Percentiles rank a stretch among this genome's conserved stretches.
phyloP scores from a whole-genome alignment of 805 yeast species.

The Candida pini region DNA sequence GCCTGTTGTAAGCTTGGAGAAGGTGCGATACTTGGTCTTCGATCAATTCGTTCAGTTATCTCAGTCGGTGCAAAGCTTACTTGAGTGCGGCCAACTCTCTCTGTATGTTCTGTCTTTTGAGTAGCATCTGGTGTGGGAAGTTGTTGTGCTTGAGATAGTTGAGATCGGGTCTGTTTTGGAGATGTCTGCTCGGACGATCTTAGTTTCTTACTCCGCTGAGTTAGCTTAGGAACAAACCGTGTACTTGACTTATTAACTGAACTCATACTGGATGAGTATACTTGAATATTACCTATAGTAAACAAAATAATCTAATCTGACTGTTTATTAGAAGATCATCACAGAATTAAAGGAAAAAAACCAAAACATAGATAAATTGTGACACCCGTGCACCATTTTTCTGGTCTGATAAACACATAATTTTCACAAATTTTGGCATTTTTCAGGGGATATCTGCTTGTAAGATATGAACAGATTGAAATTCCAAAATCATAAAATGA shows the following conservation, averaged over 20 bases:
- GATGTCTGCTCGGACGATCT: background rate
- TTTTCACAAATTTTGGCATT: too few species aligned
- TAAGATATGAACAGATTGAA: too few species aligned
- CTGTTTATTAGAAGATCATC: too few species aligned
- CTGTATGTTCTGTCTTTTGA: background rate
- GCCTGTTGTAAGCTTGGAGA: too few species aligned
- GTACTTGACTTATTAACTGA: slow-evolving; percentile 45
- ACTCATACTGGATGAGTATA: slow-evolving; percentile 16
- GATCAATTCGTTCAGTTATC: too few species aligned
- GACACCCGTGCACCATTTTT: slow-evolving; percentile 1
- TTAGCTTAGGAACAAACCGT: slow-evolving; percentile 59
- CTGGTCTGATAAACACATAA: background rate
- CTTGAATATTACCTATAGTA: too few species aligned
- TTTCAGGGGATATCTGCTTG: too few species aligned
- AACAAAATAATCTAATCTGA: too few species aligned
- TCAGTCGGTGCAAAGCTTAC: too few species aligned
- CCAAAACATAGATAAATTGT: background rate
- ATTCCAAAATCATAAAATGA: slow-evolving; percentile 6
- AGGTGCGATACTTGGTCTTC: too few species aligned
- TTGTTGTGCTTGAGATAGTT: background rate
- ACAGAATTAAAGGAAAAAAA: too few species aligned
- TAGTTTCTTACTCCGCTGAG: slow-evolving; percentile 21
- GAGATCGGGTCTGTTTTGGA: background rate
- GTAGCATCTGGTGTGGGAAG: background rate
- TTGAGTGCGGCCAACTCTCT: background rate